Base-by-base conservation (phyloP, 164 flowering plant genomes). In the Vitis rotundifolia region DNA sequence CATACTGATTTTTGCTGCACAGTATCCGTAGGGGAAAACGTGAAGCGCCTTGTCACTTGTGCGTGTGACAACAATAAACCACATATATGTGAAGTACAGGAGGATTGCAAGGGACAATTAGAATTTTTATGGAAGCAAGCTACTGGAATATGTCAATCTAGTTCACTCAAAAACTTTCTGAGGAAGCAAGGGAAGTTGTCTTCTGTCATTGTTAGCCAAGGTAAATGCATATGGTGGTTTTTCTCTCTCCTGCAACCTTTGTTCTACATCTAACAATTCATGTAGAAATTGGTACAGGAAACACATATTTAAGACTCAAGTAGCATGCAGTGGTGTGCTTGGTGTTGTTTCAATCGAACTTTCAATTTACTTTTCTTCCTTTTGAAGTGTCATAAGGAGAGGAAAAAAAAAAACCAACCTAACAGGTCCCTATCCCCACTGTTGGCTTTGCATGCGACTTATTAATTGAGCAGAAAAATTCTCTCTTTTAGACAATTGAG, bases 81-180 rank as follows among this genome's bases (percentile, higher is more conserved):
- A 9, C 60, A 72, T 19, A 78, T 71, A 61, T 59, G 61, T 18
- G 84, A 73, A 66, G 49, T 52, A 15, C 77, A 68, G 13, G 73
- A 71, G 72, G 80, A 83, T 70, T 71, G 59, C 66, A 61, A 73
- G 19, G 83, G 73, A 31, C 73, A 73, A 16, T 61, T 94, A 71
- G 97, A 88, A 56, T 69, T 72, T 13, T 75, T 88, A 54, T 94
- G 99, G 99, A 83, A 69, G 59, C 80, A 75, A 72, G 86, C 91
- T 62, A 72, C 79, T 15, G 91, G 80, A 66, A 72, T 75, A 52
- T 90, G 90, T 74, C 81, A 81, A 60, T 86, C 98, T 3, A 82
- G 62, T 62, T 80, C 91, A 22, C 79, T 91, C 9, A 81, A 63
- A 73, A 83, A 71, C 14, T 85, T 94, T 73, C 82, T 94, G 67